Conservation (phyloP, 257 asterid genomes). For the Penstemon barbatus region DNA sequence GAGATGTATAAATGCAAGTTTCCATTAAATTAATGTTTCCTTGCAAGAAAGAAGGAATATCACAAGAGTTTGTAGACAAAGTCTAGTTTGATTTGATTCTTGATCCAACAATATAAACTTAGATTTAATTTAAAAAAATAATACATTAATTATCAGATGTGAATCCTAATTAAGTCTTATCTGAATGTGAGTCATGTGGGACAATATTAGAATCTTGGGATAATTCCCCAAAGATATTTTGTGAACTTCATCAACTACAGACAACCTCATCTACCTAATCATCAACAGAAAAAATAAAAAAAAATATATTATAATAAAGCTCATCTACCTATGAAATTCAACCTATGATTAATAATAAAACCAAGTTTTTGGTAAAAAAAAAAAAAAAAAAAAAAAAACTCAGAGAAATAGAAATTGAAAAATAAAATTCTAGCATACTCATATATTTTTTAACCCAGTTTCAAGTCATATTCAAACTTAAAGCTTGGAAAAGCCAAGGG, state of each 20-base stretch:
- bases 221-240: slow-evolving; percentile 35
- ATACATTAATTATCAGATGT: not conserved
- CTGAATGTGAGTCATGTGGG: slow-evolving; percentile 33
- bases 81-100: slow-evolving; percentile 1
- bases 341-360: too few relatives aligned
- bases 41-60: too few relatives aligned
- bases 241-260: slow-evolving; percentile 17
- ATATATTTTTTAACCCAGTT: not conserved
- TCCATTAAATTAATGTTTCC: too few relatives aligned
- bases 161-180: not conserved
- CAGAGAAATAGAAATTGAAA: not conserved
- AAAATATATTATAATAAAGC: too few relatives aligned
- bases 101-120: not conserved
- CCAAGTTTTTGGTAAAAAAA: too few relatives aligned
- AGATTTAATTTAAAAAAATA: slow-evolving; percentile 22
- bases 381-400: too few relatives aligned
- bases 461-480: slow-evolving; percentile 66
- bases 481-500: slow-evolving; percentile 81
- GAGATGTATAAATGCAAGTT: too few relatives aligned
- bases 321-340: too few relatives aligned
- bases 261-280: slow-evolving; percentile 9
- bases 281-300: too few relatives aligned
- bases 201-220: slow-evolving; percentile 28
- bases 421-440: slow-evolving; percentile 5
- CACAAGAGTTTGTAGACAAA: not conserved